Conservation (phyloP, 805 yeast genomes). For the Candida verbasci region DNA sequence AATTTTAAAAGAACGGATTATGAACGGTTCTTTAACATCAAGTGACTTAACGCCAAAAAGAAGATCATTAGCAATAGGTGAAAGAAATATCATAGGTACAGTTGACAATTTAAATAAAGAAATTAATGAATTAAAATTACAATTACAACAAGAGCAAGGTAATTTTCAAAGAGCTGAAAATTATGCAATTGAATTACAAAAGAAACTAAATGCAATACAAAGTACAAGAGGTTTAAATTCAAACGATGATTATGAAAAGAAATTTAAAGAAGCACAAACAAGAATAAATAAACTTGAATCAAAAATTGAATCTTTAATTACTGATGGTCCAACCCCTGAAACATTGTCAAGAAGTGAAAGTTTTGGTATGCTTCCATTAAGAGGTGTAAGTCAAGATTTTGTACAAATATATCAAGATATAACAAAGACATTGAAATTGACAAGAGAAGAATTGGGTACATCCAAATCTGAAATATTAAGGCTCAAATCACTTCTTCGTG, state of each 20-base stretch:
- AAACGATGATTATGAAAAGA: conserved; percentile 31
- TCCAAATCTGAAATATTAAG: conserved; percentile 40
- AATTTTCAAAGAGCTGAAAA: conserved; percentile 50
- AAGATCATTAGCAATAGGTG: conserved; percentile 33
- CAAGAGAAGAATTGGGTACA: conserved; percentile 39
- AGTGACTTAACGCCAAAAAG: conserved; percentile 22
- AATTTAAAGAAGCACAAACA: conserved; percentile 30
- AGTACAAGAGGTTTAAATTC: conserved; percentile 35
- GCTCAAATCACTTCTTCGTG: conserved; percentile 37
- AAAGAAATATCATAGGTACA: conserved; percentile 17
- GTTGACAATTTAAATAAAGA: conserved; percentile 31
- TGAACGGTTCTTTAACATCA: conserved; percentile 42
- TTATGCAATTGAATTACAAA: conserved; percentile 41
- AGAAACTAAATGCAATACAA: conserved; percentile 37
- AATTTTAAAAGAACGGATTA: conserved; percentile 58
- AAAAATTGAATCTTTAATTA: conserved; percentile 21
- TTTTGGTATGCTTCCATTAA: conserved; percentile 24
- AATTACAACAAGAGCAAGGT: conserved; percentile 48
- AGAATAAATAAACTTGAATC: conserved; percentile 31
- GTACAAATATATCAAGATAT: conserved; percentile 49
- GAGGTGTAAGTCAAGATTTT: conserved; percentile 37
- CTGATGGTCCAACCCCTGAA: conserved; percentile 6
- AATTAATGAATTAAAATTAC: conserved; percentile 43
- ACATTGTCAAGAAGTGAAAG: conserved; percentile 30
- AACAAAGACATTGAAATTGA: conserved; percentile 38